Evolutionary conservation across 2,329 filamentous ascomycete genomes (phyloP), one percentile per base, ranked within the genome.

Genomic region (Elsinoe necatrix): DNA sequence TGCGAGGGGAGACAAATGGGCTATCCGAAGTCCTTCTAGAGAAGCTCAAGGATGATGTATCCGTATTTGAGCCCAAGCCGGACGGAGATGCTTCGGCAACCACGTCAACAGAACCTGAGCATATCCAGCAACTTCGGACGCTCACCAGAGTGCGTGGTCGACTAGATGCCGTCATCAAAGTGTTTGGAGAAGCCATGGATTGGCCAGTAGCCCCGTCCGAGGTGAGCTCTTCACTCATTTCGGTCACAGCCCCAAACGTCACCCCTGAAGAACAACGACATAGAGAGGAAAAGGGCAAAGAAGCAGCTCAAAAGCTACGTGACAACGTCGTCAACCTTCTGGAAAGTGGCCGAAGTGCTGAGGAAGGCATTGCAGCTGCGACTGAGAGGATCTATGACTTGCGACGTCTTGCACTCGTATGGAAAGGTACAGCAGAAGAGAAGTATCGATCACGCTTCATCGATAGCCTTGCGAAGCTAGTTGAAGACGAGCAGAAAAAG

Each of bases 381-480:
- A 81, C 81, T 11, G 78, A 79, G 56, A 77, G 88, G 43, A 84
- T 97, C 12, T 85, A 89, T 65, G 83, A 87, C 66, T 77, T 97
- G 57, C 85, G 89, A 65, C 80, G 84, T 60, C 72, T 97, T 61
- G 82, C 83, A 3, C 73, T 73, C n/a, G 84, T 98, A 20, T 98
- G 93, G 91, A 92, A 87, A 68, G 90, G 90, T n/a, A 96, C 93
- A 1, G 86, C 88, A 0, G 93, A 98, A 73, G 93, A 97, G 69
- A 95, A 88, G 72, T 89, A 89, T 4, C 78, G 93, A 55, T 74
- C 74, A 8, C 87, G 82, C 65, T 90, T 96, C 67, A 84, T 98
- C 16, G 92, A 97, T 61, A 79, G 80, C 54, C 70, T 98, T 64
- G 83, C 84, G 31, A 89, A 84, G 74, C 79, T 89, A 71, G 88